Evolutionary conservation across 2,329 filamentous ascomycete species (phyloP).

Genomic region (Trichoderma pleuroti): DNA sequence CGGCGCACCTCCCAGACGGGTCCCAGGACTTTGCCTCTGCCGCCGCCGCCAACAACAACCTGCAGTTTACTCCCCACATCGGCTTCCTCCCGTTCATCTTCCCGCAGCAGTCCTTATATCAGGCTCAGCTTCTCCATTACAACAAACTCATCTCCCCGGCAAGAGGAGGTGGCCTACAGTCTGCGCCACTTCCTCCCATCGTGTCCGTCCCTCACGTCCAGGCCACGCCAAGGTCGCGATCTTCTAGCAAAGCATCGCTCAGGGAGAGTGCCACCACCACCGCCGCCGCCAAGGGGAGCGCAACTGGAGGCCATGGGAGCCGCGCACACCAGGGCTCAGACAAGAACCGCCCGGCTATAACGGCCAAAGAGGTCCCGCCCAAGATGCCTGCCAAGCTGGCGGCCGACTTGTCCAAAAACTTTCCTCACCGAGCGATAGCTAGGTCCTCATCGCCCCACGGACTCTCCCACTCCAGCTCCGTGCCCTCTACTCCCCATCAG

Average conservation of each 20-base stretch:
- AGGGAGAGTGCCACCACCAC: conserved; percentile 45
- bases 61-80: conserved; percentile 42
- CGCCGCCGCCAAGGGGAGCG: conserved; percentile 43
- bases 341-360: conserved; percentile 61
- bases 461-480: conserved; percentile 70
- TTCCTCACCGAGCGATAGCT: conserved; percentile 30
- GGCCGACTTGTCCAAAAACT: conserved; percentile 31
- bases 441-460: conserved; percentile 30
- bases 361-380: conserved; percentile 50
- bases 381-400: conserved; percentile 51
- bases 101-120: conserved; percentile 57
- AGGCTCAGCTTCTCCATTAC: conserved; percentile 62
- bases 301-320: conserved; percentile 62
- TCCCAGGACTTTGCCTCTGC: conserved; percentile 30
- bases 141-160: conserved; percentile 61
- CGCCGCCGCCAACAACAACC: conserved; percentile 29
- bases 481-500: conserved; percentile 90
- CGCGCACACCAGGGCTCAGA: conserved; percentile 53
- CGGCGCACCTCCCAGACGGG: conserved; percentile 31
- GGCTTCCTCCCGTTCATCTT: conserved; percentile 56
- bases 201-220: conserved; percentile 56
- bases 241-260: conserved; percentile 58
- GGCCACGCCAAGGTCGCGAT: conserved; percentile 54
- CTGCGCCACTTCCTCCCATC: conserved; percentile 52
- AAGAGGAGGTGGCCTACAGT: conserved; percentile 52